These are phyloP conservation scores for Oryza punctata DNA, from an alignment of 176 grass and related monocot species.

Conservation along the genomic window DNA sequence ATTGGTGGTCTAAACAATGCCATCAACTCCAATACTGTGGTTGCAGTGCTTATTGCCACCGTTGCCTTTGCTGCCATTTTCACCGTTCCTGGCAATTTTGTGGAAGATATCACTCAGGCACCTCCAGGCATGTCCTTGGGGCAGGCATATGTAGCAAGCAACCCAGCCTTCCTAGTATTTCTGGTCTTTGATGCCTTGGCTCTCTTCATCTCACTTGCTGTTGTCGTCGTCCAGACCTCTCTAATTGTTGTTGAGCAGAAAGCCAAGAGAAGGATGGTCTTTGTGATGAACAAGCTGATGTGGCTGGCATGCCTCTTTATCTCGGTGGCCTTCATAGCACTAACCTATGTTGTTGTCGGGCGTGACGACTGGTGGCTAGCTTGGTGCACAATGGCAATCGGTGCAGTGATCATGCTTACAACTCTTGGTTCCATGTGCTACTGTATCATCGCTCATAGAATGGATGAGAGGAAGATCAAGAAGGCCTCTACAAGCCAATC, in stretches of 20 bases:
- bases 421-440: slow-evolving; percentile 89
- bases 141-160: slow-evolving; percentile 66
- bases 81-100: slow-evolving; percentile 73
- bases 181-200: slow-evolving; percentile 82
- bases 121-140: slow-evolving; percentile 48
- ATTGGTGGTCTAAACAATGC: slow-evolving; percentile 90
- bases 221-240: slow-evolving; percentile 87
- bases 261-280: slow-evolving; percentile 88
- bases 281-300: slow-evolving; percentile 98
- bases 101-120: slow-evolving; percentile 20
- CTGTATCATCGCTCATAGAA: slow-evolving; percentile 67
- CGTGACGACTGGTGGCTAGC: slow-evolving; percentile 73
- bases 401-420: slow-evolving; percentile 77
- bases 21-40: slow-evolving; percentile 94
- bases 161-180: slow-evolving; percentile 79
- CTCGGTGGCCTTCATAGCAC: slow-evolving; percentile 72
- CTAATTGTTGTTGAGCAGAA: slow-evolving; percentile 90
- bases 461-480: slow-evolving; percentile 82
- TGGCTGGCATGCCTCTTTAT: slow-evolving; percentile 92
- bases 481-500: slow-evolving; percentile 63
- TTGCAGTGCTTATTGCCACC: slow-evolving; percentile 88
- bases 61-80: slow-evolving; percentile 94
- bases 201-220: slow-evolving; percentile 85
- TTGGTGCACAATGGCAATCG: slow-evolving; percentile 90
- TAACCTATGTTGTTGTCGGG: slow-evolving; percentile 84